phyloP scores from a whole-genome alignment of 805 yeast genomes.

The Yarrowia porcina region DNA sequence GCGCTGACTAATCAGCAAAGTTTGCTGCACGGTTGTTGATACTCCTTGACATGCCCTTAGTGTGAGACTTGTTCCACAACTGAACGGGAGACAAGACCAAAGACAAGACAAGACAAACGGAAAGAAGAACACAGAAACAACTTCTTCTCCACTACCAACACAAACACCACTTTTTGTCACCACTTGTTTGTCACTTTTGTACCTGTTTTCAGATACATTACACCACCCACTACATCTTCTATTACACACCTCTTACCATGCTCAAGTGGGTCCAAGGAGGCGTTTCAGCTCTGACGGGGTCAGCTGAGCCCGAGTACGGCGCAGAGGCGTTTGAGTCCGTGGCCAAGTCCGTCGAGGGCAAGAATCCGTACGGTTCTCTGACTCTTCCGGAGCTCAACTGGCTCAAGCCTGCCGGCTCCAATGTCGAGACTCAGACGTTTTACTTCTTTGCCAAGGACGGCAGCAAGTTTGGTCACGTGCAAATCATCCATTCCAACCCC shows the following conservation, averaged over 20 bases:
- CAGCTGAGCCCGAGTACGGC: constrained; percentile 97
- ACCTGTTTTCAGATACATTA: too few species aligned
- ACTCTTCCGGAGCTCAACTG: constrained; percentile 69
- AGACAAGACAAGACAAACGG: too few species aligned
- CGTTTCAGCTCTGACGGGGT: constrained; percentile 89
- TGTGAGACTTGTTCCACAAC: too few species aligned
- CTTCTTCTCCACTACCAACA: too few species aligned
- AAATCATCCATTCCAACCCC: constrained; percentile 88
- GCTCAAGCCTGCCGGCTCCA: constrained; percentile 71
- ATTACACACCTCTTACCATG: constrained; percentile 44
- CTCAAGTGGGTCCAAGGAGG: constrained; percentile 59
- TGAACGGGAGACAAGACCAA: too few species aligned
- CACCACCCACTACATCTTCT: neutral
- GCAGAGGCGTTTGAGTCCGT: constrained; percentile 87
- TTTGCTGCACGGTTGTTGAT: neutral
- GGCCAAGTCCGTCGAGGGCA: constrained; percentile 53
- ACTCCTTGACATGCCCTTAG: too few species aligned
- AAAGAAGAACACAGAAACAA: too few species aligned
- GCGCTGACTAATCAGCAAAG: constrained; percentile 5
- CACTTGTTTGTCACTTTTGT: too few species aligned
- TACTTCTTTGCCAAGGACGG: constrained; percentile 66
- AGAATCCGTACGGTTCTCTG: constrained; percentile 59
- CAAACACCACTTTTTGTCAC: too few species aligned
- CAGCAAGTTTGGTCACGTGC: constrained; percentile 82
- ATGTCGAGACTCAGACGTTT: constrained; percentile 94